These are phyloP conservation scores for Porpolomopsis calyptriformis DNA, from an alignment of 768 basidiomycete species.

Conservation along the genomic window DNA sequence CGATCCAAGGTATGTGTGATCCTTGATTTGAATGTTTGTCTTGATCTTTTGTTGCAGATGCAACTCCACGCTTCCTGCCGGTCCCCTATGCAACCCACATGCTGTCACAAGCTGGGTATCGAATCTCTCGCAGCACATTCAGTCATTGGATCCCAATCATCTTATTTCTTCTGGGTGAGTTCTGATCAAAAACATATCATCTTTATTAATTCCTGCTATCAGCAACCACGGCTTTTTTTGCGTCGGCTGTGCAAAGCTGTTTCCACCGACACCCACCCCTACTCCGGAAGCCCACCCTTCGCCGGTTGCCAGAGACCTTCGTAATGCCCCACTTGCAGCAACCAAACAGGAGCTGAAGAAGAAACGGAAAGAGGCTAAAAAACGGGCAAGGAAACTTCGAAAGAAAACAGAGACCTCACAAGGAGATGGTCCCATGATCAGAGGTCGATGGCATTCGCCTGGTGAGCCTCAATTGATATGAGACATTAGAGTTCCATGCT, in stretches of 20 bases:
- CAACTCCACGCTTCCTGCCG: slow-evolving; percentile 39
- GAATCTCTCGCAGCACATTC: slow-evolving; percentile 34
- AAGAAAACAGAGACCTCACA: background rate
- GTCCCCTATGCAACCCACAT: slow-evolving; percentile 33
- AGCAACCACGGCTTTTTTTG: slow-evolving; percentile 53
- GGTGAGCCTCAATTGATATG: background rate
- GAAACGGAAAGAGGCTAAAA: slow-evolving; percentile 38
- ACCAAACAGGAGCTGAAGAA: slow-evolving; percentile 38
- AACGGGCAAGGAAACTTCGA: slow-evolving; percentile 21
- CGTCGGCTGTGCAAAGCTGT: slow-evolving; percentile 44
- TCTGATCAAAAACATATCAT: background rate
- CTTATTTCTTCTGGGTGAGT: slow-evolving; percentile 52
- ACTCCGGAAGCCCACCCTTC: slow-evolving; percentile 31
- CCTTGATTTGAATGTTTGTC: background rate
- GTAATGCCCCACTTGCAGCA: slow-evolving; percentile 27
- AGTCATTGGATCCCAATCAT: slow-evolving; percentile 48
- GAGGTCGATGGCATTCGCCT: slow-evolving; percentile 1
- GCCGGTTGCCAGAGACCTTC: slow-evolving; percentile 22
- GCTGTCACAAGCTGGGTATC: slow-evolving; percentile 51
- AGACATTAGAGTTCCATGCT: background rate
- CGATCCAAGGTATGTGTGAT: slow-evolving; percentile 42
- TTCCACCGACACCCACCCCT: slow-evolving; percentile 27
- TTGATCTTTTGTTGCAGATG: too few species aligned
- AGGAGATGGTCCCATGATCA: background rate
- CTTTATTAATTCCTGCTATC: slow-evolving; percentile 3